Evolutionary conservation across 2,329 filamentous ascomycete genomes (phyloP).

Genomic region (Penicillium sp.): DNA sequence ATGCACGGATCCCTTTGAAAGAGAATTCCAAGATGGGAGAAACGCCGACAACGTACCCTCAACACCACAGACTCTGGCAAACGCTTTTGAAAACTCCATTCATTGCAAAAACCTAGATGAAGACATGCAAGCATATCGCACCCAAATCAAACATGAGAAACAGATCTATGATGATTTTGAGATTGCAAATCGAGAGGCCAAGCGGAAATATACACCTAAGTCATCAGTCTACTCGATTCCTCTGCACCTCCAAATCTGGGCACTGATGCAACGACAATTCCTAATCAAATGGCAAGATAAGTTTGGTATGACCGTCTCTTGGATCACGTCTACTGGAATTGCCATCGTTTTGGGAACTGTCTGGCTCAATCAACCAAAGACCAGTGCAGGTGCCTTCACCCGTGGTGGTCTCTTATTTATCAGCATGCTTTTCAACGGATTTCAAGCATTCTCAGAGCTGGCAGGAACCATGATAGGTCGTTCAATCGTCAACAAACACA

Average conservation of each 20-base stretch:
- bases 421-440: conserved; percentile 76
- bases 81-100: conserved; percentile 63
- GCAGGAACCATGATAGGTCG: conserved; percentile 69
- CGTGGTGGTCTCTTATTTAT: conserved; percentile 78
- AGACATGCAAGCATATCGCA: conserved; percentile 66
- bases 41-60: conserved; percentile 63
- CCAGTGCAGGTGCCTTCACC: conserved; percentile 65
- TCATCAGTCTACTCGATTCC: conserved; percentile 77
- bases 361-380: conserved; percentile 63
- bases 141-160: conserved; percentile 58
- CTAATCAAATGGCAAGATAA: conserved; percentile 80
- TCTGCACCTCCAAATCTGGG: conserved; percentile 77
- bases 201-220: conserved; percentile 64
- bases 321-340: conserved; percentile 64
- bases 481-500: conserved; percentile 75
- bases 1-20: conserved; percentile 77
- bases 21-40: conserved; percentile 64
- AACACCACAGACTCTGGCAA: conserved; percentile 58
- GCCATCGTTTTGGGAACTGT: conserved; percentile 75
- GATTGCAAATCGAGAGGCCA: conserved; percentile 67
- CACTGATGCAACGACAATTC: conserved; percentile 76
- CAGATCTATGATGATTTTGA: conserved; percentile 70
- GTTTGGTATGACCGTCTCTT: conserved; percentile 67
- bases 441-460: conserved; percentile 75
- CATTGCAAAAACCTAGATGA: conserved; percentile 52